Percentiles rank a stretch among this genome's conserved stretches.
These are phyloP conservation scores for Pholiota conissans DNA, from an alignment of 768 basidiomycete genomes.

Conservation along the genomic window DNA sequence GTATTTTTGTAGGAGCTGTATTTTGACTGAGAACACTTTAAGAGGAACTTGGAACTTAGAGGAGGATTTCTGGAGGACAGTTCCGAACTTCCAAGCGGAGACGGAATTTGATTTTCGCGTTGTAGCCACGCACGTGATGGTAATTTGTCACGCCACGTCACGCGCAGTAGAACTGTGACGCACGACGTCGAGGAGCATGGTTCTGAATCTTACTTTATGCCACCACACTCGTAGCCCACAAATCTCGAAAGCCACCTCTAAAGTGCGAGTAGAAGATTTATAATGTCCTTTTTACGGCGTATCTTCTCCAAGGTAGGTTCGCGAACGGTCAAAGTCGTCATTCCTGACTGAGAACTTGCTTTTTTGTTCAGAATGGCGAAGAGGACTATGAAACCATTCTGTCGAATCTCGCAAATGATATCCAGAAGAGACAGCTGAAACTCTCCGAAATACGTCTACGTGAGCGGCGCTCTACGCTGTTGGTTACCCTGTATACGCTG, in stretches of 20 bases:
- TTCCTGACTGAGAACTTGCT: background rate
- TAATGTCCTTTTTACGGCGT: slow-evolving; percentile 24
- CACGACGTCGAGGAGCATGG: slow-evolving; percentile 1
- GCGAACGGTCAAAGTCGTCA: background rate
- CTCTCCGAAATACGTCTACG: slow-evolving; percentile 84
- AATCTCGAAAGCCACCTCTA: background rate
- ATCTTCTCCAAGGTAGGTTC: slow-evolving; percentile 31
- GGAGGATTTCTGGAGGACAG: too few species aligned
- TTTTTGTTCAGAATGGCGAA: slow-evolving; percentile 40
- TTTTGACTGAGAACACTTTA: too few species aligned
- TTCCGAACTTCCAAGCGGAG: too few species aligned
- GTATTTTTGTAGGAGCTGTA: too few species aligned
- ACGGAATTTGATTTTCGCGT: too few species aligned
- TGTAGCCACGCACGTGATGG: background rate
- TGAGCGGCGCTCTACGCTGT: slow-evolving; percentile 75
- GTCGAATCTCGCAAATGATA: slow-evolving; percentile 61
- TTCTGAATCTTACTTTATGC: slow-evolving; percentile 16
- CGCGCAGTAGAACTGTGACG: slow-evolving; percentile 7
- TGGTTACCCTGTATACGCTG: slow-evolving; percentile 78
- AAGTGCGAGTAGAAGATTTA: background rate
- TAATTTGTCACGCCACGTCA: background rate
- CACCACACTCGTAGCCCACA: slow-evolving; percentile 12
- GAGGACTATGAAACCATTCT: slow-evolving; percentile 82
- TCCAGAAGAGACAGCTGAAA: slow-evolving; percentile 70
- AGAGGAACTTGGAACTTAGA: too few species aligned